Base-by-base conservation (phyloP, 140 eudicot species). In the Artemisia princeps region DNA sequence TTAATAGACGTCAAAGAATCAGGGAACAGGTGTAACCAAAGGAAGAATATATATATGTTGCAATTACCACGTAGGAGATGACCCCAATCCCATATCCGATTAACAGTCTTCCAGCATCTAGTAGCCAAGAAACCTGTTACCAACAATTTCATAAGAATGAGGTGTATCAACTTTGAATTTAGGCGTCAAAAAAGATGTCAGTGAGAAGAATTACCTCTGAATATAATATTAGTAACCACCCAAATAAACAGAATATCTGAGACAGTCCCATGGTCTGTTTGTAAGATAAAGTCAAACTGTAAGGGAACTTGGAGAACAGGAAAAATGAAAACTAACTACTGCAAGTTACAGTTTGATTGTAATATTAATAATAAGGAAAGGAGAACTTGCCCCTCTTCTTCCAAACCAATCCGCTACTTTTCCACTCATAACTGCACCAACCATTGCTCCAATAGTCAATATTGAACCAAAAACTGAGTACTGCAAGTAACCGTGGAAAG, bases 251-350 rank as follows among this genome's bases (percentile, higher is more conserved):
- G 68, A 90, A 81, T 8, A 87, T 51, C 55, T 82, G 87, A 22
- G 97, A 77, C 20, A 90, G 68, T 66, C 90, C 83, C 97, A 90
- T 90, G 20, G 95, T 68, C 97, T 90, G 91, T 77, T 84, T 49
- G 52, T 16, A 19, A 76, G 12, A 52, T 72, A 22, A 65, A 26
- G 50, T 48, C 11, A 68, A 44, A 51, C 3, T 4, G 50, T 62
- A 44, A 40, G 24, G 19, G 49, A 60, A 55, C 10, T 11, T 1
- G 3, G 20, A 17, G 23, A 9, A 2, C 55, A 55, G 65, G 44
- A 37, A 69, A 19, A n/a, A 40, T 3, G 6, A 48, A 28, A 30
- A 42, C 22, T 42, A 52, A 64, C 54, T 16, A 33, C 2, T 40
- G 44, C 33, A 40, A 60, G 22, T 45, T 61, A 15, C 24, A 7